These are phyloP conservation scores for Xerocomellus dryophilus DNA, from an alignment of 768 basidiomycete genomes.

Conservation along the genomic window DNA sequence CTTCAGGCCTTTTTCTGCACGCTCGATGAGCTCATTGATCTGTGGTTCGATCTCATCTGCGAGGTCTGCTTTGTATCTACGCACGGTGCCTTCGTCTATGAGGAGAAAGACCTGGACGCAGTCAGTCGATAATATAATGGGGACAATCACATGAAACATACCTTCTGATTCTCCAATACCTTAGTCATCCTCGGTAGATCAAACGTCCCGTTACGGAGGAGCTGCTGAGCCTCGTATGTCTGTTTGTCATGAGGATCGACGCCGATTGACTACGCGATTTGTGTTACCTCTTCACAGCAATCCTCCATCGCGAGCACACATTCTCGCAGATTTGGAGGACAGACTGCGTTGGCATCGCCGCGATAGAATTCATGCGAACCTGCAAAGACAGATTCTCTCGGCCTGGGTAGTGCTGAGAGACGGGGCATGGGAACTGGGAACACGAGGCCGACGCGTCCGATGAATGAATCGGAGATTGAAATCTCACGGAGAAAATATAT, in stretches of 20 bases:
- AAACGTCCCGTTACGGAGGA: conserved; percentile 65
- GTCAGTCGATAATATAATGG: conserved; percentile 3
- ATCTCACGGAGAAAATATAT: conserved; percentile 24
- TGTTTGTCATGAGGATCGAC: conserved; percentile 25
- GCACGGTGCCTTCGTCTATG: conserved; percentile 68
- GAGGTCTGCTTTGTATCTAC: conserved; percentile 69
- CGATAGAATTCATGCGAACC: conserved; percentile 64
- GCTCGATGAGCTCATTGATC: conserved; percentile 68
- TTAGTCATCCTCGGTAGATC: conserved; percentile 71
- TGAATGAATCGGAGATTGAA: conserved; percentile 26
- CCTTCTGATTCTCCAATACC: conserved; percentile 66
- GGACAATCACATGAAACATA: conserved; percentile 31
- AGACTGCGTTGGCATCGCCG: conserved; percentile 59
- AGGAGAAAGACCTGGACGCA: conserved; percentile 66
- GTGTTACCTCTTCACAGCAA: conserved; percentile 70
- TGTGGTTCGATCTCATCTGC: conserved; percentile 81
- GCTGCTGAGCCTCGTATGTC: conserved; percentile 66
- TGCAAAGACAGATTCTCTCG: conserved; percentile 67
- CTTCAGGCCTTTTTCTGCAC: conserved; percentile 66
- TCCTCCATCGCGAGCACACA: conserved; percentile 78
- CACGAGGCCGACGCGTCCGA: conserved; percentile 13
- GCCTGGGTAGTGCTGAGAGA: conserved; percentile 46
- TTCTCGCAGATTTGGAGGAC: conserved; percentile 69
- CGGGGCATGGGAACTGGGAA: conserved; percentile 37
- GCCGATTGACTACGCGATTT: neutral